phyloP scores from a whole-genome alignment of 306 rosid genomes.

The Hippophae rhamnoides region DNA sequence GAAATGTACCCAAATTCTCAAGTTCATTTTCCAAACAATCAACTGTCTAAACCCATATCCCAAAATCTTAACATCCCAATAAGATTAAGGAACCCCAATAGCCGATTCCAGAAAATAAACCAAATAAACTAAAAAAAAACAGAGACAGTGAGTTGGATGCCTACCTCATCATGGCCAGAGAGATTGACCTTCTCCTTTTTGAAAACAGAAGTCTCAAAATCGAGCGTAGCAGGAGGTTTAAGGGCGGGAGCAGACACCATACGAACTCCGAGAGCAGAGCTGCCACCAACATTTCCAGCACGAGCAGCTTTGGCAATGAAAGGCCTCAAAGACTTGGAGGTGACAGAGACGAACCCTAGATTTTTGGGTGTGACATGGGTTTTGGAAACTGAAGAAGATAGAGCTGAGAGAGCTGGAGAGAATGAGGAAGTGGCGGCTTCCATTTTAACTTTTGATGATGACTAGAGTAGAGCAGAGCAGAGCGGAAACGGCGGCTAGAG shows the following conservation, averaged over 20 bases:
- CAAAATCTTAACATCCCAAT: background rate
- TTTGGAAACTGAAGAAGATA: conserved; percentile 12
- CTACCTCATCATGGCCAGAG: conserved; percentile 86
- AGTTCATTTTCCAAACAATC: background rate
- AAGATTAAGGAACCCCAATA: background rate
- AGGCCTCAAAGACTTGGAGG: conserved; percentile 24
- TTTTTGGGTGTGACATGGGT: conserved; percentile 1
- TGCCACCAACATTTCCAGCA: conserved; percentile 4
- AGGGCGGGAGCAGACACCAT: conserved; percentile 57
- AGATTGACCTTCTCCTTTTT: conserved; percentile 78
- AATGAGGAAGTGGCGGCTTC: conserved; percentile 41
- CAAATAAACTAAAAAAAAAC: background rate
- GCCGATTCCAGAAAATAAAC: background rate
- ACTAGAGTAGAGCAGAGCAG: no score
- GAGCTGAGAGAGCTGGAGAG: conserved; percentile 22
- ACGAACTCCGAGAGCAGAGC: conserved; percentile 51
- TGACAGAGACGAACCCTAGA: conserved; percentile 27
- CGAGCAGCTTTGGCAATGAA: conserved; percentile 21
- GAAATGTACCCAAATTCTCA: background rate
- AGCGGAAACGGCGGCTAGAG: background rate
- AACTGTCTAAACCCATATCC: background rate
- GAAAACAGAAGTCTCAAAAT: conserved; percentile 73
- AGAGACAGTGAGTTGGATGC: background rate
- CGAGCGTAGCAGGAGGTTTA: conserved; percentile 31
- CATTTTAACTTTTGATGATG: background rate